These are phyloP conservation scores for Diaporthe citriasiana DNA, from an alignment of 2,329 filamentous ascomycete genomes.

Conservation along the genomic window DNA sequence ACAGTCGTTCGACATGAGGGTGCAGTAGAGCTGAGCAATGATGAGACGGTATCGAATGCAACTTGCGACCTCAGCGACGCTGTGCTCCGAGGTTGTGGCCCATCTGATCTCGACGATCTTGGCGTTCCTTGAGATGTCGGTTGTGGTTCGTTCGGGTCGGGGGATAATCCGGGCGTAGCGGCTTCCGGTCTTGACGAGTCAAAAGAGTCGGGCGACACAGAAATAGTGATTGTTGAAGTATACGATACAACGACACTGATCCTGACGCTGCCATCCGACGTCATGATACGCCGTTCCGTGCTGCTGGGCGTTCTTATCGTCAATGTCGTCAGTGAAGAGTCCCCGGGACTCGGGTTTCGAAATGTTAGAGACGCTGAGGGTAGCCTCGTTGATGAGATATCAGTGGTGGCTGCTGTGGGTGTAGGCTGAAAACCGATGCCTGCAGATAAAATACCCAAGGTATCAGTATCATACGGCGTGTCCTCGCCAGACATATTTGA, in stretches of 20 bases:
- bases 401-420: too few relatives aligned
- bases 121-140: background rate
- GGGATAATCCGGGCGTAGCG: background rate
- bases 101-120: background rate
- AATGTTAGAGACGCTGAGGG: background rate
- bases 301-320: background rate
- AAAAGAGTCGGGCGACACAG: background rate
- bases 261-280: background rate
- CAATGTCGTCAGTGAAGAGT: background rate
- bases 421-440: too few relatives aligned
- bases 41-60: background rate
- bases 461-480: background rate
- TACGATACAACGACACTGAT: slow-evolving; percentile 2
- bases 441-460: background rate
- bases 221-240: background rate
- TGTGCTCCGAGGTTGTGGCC: background rate
- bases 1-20: background rate
- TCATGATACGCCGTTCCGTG: background rate
- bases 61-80: too few relatives aligned
- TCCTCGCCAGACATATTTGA: background rate
- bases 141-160: too few relatives aligned
- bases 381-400: background rate
- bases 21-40: background rate
- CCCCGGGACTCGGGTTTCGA: background rate
- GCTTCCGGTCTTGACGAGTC: background rate